These are phyloP conservation scores for Deakozyma indianensis DNA, from an alignment of 805 yeast genomes.

Conservation along the genomic window DNA sequence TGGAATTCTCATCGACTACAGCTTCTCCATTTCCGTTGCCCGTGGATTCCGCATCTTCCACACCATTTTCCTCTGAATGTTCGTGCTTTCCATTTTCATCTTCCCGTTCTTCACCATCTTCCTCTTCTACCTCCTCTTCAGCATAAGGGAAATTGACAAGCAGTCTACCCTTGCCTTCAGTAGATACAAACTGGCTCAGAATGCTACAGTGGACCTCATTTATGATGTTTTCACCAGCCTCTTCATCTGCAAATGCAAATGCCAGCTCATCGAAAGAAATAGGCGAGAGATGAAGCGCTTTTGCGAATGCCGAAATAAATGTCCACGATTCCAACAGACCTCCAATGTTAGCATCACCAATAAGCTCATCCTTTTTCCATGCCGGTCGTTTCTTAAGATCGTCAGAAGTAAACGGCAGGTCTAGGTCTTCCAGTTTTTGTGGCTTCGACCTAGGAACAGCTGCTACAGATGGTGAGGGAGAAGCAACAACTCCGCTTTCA, in stretches of 20 bases:
- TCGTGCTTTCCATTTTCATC: slow-evolving; percentile 19
- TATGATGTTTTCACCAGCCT: slow-evolving; percentile 36
- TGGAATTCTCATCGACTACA: slow-evolving; percentile 13
- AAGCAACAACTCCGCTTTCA: not conserved
- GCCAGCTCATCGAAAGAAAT: slow-evolving; percentile 71
- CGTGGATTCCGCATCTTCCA: slow-evolving; percentile 7
- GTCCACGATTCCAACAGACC: slow-evolving; percentile 49
- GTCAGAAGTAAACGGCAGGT: not conserved
- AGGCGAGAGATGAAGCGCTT: slow-evolving; percentile 49
- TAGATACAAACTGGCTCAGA: slow-evolving; percentile 37
- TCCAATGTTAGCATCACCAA: slow-evolving; percentile 10
- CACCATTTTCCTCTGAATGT: slow-evolving; percentile 18
- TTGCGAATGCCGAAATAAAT: slow-evolving; percentile 56
- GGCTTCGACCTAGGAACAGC: not conserved
- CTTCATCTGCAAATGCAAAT: slow-evolving; percentile 35
- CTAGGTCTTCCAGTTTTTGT: slow-evolving; percentile 10
- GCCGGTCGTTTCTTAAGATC: slow-evolving; percentile 9
- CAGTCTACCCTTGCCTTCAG: slow-evolving; percentile 25
- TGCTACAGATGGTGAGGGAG: not conserved
- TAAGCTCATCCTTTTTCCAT: slow-evolving; percentile 10
- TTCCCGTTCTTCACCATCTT: slow-evolving; percentile 10
- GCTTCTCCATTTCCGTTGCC: slow-evolving; percentile 2
- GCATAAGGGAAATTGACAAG: slow-evolving; percentile 18
- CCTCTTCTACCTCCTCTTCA: slow-evolving; percentile 17
- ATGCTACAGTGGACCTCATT: slow-evolving; percentile 59